A percentile compares a stretch with the other conserved stretches of the same genome.
These are phyloP conservation scores for Leccinum fuscescens DNA, from an alignment of 1,284 basidiomycete genomes.

Conservation along the genomic window DNA sequence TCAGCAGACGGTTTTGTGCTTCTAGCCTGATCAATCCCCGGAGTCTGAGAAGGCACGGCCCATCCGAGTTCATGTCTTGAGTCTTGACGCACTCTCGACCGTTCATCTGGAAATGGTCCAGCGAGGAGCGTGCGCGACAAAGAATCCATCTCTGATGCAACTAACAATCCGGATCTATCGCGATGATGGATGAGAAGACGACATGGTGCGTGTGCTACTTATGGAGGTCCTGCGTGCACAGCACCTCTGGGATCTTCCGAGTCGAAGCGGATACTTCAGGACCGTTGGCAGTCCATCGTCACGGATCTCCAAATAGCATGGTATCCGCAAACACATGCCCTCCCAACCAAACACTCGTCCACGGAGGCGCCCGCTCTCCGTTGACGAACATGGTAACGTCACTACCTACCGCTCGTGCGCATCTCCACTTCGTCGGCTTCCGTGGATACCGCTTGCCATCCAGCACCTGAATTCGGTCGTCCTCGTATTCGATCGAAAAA, in stretches of 20 bases:
- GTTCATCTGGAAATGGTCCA: not conserved
- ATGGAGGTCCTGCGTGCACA: not conserved
- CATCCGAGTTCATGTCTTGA: not conserved
- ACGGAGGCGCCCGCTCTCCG: not conserved
- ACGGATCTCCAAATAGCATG: constrained; percentile 1
- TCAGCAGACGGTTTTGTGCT: not conserved
- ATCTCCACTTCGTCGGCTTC: constrained; percentile 72
- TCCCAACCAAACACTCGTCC: not conserved
- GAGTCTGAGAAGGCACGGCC: not conserved
- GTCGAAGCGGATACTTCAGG: not conserved
- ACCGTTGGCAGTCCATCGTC: not conserved
- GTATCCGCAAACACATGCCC: not conserved
- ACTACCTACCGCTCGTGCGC: constrained; percentile 23
- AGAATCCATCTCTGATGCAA: not conserved
- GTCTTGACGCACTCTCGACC: not conserved
- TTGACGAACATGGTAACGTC: not conserved
- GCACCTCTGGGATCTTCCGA: not conserved
- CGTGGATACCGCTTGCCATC: constrained; percentile 74
- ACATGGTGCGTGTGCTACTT: not conserved
- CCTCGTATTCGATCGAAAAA: constrained; percentile 48
- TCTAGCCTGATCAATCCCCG: too few relatives aligned
- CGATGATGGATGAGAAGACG: not conserved
- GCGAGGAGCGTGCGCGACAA: not conserved
- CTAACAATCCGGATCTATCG: not conserved
- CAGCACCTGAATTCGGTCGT: constrained; percentile 50